A percentile compares a stretch with the other conserved stretches of the same genome.
Conservation (phyloP, 441 rosid species). For the Arabidopsis lyrata region DNA sequence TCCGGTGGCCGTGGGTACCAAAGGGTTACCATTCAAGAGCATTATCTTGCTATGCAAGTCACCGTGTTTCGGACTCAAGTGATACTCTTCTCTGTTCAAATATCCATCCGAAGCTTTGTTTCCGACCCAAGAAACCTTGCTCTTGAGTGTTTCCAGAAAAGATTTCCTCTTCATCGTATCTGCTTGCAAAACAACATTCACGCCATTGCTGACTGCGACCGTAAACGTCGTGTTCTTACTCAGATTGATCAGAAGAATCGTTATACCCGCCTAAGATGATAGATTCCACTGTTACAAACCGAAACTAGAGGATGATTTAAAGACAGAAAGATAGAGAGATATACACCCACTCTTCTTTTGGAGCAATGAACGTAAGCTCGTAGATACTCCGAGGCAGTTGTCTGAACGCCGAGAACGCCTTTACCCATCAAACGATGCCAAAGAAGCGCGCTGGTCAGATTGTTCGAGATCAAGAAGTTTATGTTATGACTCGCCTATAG, state of each 20-base stretch:
- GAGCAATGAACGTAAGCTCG: slow-evolving; percentile 93
- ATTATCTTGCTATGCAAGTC: slow-evolving; percentile 68
- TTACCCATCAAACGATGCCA: slow-evolving; percentile 99
- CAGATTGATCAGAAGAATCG: slow-evolving; percentile 81
- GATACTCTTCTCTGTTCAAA: slow-evolving; percentile 84
- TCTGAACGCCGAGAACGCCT: slow-evolving; percentile 66
- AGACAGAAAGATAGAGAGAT: background rate
- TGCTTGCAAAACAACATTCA: slow-evolving; percentile 43
- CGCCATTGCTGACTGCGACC: slow-evolving; percentile 54
- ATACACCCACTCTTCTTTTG: slow-evolving; percentile 78
- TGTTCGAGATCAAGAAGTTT: background rate
- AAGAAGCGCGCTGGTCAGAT: slow-evolving; percentile 71
- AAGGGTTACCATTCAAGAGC: slow-evolving; percentile 80
- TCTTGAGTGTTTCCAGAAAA: slow-evolving; percentile 57
- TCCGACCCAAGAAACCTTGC: slow-evolving; percentile 71
- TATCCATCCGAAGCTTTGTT: slow-evolving; percentile 52
- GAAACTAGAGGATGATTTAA: background rate
- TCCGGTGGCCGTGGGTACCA: slow-evolving; percentile 54
- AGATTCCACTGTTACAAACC: slow-evolving; percentile 32
- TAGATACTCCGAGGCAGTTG: slow-evolving; percentile 53
- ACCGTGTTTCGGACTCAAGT: slow-evolving; percentile 77
- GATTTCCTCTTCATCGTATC: slow-evolving; percentile 41
- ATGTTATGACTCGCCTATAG: background rate
- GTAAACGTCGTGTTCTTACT: slow-evolving; percentile 69
- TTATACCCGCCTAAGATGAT: slow-evolving; percentile 72